Percentiles rank a stretch among this genome's conserved stretches.
Evolutionary conservation across 192 early-diverging fungal species (phyloP).

Genomic region (Pilaira anomala): DNA sequence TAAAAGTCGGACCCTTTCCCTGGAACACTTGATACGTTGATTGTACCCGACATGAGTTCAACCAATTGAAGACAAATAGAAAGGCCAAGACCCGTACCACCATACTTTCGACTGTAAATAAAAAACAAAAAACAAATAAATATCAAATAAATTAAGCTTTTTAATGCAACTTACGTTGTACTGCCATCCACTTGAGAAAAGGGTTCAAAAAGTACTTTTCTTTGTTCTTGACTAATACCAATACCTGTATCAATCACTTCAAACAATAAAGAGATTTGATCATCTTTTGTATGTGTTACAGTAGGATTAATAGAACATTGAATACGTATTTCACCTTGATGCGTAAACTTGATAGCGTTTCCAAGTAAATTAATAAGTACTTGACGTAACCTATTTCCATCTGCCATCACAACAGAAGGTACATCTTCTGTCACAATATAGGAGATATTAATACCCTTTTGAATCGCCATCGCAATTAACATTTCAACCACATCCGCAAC

Average conservation of each 20-base stretch:
- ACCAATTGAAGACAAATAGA: slow-evolving; percentile 59
- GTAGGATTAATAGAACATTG: slow-evolving; percentile 38
- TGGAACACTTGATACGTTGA: slow-evolving; percentile 40
- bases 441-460: slow-evolving; percentile 57
- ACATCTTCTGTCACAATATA: slow-evolving; percentile 57
- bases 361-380: slow-evolving; percentile 71
- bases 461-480: slow-evolving; percentile 58
- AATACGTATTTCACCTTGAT: slow-evolving; percentile 52
- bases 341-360: slow-evolving; percentile 74
- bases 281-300: slow-evolving; percentile 1
- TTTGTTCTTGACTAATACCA: slow-evolving; percentile 47
- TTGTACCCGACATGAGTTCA: slow-evolving; percentile 58
- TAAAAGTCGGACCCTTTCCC: slow-evolving; percentile 50
- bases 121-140: background rate
- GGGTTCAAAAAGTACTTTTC: slow-evolving; percentile 53
- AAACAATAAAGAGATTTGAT: slow-evolving; percentile 34
- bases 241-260: slow-evolving; percentile 53
- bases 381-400: slow-evolving; percentile 65
- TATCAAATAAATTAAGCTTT: background rate
- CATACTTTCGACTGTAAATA: slow-evolving; percentile 54
- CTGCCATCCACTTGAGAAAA: slow-evolving; percentile 67
- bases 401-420: slow-evolving; percentile 58
- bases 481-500: slow-evolving; percentile 53
- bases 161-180: slow-evolving; percentile 43
- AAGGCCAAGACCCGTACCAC: slow-evolving; percentile 60